These are phyloP conservation scores for Friedmanniomyces endolithicus DNA, from an alignment of 495 filamentous ascomycete genomes.

Conservation along the genomic window DNA sequence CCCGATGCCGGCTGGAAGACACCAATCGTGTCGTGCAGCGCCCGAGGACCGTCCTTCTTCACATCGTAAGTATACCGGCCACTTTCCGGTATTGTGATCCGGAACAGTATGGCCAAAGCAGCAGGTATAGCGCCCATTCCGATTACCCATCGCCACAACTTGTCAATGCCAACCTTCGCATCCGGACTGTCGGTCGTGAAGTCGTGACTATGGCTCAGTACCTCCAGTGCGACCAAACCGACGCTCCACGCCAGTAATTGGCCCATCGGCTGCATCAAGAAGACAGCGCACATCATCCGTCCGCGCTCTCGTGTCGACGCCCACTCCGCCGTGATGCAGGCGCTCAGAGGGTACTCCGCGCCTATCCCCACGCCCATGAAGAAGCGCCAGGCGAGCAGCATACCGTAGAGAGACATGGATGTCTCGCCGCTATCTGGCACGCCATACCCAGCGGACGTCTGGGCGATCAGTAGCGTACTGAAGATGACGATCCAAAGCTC, in stretches of 20 bases:
- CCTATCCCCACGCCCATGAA: constrained; percentile 37
- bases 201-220: neutral
- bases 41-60: constrained; percentile 12
- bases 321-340: constrained; percentile 49
- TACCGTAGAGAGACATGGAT: constrained; percentile 12
- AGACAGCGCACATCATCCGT: constrained; percentile 54
- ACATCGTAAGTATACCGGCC: constrained; percentile 45
- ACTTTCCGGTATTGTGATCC: constrained; percentile 51
- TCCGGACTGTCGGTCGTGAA: constrained; percentile 24
- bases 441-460: constrained; percentile 4
- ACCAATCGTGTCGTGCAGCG: constrained; percentile 21
- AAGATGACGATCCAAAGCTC: constrained; percentile 48
- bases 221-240: constrained; percentile 15
- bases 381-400: constrained; percentile 21
- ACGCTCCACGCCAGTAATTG: constrained; percentile 43
- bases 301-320: constrained; percentile 32
- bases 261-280: constrained; percentile 54
- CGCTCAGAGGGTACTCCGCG: constrained; percentile 44
- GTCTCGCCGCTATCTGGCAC: neutral
- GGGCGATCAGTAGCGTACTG: constrained; percentile 43
- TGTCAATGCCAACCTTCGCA: constrained; percentile 39
- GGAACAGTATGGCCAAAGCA: constrained; percentile 43
- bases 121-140: constrained; percentile 51
- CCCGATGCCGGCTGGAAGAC: neutral
- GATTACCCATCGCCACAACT: constrained; percentile 48